Base-by-base conservation (phyloP, 345 rosid genomes). In the Linum lewisii region DNA sequence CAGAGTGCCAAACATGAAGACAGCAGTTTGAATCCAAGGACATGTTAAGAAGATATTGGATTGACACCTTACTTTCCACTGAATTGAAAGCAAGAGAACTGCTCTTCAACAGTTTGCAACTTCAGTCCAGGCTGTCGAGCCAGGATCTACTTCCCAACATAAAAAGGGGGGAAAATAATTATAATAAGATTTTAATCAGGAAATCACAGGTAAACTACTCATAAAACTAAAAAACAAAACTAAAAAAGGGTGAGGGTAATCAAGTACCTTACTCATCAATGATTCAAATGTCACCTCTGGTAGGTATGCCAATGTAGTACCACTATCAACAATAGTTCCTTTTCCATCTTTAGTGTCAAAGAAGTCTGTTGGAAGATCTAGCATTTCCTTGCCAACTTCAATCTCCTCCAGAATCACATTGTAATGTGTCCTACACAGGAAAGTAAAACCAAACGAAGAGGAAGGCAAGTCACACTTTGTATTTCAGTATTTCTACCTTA, bases 271-370 rank as follows among this genome's bases (percentile, higher is more conserved):
- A 50, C 13, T 51, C 75, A 86, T 68, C 65, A 92, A 1, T 20
- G 81, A 60, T 23, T 83, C 69, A 67, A 82, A 86, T 57, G 88
- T 72, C 24, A 60, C 38, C 0, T 65, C 49, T 1, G 98, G 96
- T 57, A 92, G 81, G 81, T 88, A 92, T 56, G 89, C 86, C 80
- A 92, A 79, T 65, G 97, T 88, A 62, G 98, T 88, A 64, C 98
- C 98, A 69, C 97, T 92, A 65, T 92, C 98, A 36, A 92, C 58
- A 62, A 92, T 86, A 37, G 96, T 78, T 72, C 82, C 88, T 60
- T 66, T 83, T 9, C 55, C 64, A 29, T 68, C 77, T 32, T 77
- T 74, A 34, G 66, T 44, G 54, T 69, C 83, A 66, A 84, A 78
- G 26, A 73, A 4, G 78, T 75, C 71, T 69, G 82, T 70, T 65